Evolutionary conservation across 345 rosid genomes (phyloP).

Genomic region (Fremontodendron californicum): DNA sequence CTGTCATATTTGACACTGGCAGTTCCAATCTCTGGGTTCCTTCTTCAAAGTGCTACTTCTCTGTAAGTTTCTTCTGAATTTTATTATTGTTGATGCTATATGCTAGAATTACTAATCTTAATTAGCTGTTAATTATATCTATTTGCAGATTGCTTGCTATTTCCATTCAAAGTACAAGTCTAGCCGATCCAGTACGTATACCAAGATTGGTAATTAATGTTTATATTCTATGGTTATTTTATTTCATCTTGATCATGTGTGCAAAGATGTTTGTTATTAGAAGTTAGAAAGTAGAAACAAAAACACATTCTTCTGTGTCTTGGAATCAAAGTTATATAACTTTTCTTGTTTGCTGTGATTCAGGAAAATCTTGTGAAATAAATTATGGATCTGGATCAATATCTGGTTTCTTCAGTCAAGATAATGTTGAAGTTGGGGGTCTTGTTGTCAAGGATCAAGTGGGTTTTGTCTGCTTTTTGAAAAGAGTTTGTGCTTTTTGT

Average conservation of each 20-base stretch:
- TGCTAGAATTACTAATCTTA: neutral
- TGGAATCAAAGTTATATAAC: neutral
- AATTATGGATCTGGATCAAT: constrained; percentile 68
- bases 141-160: constrained; percentile 65
- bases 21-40: constrained; percentile 93
- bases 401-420: constrained; percentile 74
- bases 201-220: constrained; percentile 43
- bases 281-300: neutral
- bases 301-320: neutral
- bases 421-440: constrained; percentile 61
- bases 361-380: constrained; percentile 59
- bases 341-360: neutral
- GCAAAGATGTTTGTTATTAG: neutral
- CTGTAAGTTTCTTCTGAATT: constrained; percentile 43
- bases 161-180: constrained; percentile 73
- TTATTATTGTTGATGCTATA: neutral
- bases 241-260: neutral
- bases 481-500: neutral
- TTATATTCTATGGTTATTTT: neutral
- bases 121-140: neutral
- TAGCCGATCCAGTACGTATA: constrained; percentile 53
- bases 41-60: constrained; percentile 62
- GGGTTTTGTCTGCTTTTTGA: neutral
- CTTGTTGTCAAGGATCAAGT: constrained; percentile 69
- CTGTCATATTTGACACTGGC: constrained; percentile 78